A percentile compares a stretch with the other conserved stretches of the same genome.
phyloP scores from a whole-genome alignment of 306 rosid genomes.

The Citrullus amarus region DNA sequence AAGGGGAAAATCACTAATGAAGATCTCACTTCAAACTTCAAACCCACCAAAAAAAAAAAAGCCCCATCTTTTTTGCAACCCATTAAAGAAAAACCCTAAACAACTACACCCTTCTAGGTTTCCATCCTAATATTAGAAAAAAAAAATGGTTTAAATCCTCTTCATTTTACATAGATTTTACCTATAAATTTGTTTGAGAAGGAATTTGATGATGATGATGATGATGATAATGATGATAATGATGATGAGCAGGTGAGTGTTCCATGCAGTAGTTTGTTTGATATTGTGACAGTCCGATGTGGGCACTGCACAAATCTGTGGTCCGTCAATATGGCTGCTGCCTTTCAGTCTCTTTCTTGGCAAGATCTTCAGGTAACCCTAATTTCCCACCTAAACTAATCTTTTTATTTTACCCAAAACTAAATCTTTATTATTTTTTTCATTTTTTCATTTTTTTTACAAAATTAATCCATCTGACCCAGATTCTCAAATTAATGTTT shows the following conservation, averaged over 20 bases:
- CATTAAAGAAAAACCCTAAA: background rate
- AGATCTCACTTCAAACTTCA: background rate
- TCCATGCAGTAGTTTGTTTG: conserved; percentile 90
- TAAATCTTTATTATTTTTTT: background rate
- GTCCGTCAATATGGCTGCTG: conserved; percentile 99
- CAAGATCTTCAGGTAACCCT: conserved; percentile 66
- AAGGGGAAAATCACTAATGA: background rate
- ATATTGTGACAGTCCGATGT: conserved; percentile 97
- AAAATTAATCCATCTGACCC: background rate
- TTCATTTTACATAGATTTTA: too few species aligned
- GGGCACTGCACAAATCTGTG: conserved; percentile 99
- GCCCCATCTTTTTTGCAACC: background rate
- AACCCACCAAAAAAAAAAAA: background rate
- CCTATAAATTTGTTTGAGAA: background rate
- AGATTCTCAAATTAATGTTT: background rate
- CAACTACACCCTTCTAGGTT: background rate
- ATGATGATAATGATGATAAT: background rate
- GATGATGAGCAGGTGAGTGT: conserved; percentile 75
- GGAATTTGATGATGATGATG: background rate
- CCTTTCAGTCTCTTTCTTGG: conserved; percentile 86
- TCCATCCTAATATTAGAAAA: background rate
- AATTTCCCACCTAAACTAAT: background rate
- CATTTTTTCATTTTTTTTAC: too few species aligned
- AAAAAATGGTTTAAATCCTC: too few species aligned
- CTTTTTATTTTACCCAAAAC: background rate